Conservation (phyloP, 2,329 filamentous ascomycete genomes). For the Neofusicoccum cordaticola region DNA sequence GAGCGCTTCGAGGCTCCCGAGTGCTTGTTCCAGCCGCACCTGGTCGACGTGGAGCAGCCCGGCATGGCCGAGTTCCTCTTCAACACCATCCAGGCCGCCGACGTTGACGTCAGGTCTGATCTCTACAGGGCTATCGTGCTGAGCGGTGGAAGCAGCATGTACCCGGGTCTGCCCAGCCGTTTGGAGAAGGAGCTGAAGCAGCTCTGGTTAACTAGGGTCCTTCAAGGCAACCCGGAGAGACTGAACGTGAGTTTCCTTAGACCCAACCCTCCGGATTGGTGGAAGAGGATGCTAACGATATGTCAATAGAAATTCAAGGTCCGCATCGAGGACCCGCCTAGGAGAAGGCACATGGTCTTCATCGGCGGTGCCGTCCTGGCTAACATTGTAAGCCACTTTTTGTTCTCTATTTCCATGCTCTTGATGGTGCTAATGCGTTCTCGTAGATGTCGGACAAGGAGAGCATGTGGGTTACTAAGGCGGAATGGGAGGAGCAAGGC, state of each 20-base stretch:
- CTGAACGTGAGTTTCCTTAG: constrained; percentile 57
- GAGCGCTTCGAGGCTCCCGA: constrained; percentile 98
- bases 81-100: constrained; percentile 95
- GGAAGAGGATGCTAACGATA: constrained; percentile 21
- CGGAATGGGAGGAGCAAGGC: constrained; percentile 95
- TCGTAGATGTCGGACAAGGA: constrained; percentile 90
- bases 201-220: constrained; percentile 89
- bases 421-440: constrained; percentile 9
- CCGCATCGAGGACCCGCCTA: constrained; percentile 93
- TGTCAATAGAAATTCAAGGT: constrained; percentile 88
- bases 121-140: constrained; percentile 97
- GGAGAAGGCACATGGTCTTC: constrained; percentile 99
- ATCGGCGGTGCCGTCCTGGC: constrained; percentile 92
- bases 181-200: constrained; percentile 99
- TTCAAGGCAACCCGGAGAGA: constrained; percentile 88
- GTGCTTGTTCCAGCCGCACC: constrained; percentile 96
- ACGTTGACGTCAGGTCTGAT: constrained; percentile 89
- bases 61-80: constrained; percentile 97
- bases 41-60: constrained; percentile 95
- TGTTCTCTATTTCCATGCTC: constrained; percentile 16
- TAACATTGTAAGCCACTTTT: constrained; percentile 65
- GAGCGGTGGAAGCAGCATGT: constrained; percentile 98
- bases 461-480: constrained; percentile 97
- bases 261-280: too few relatives aligned
- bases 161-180: constrained; percentile 88